phyloP scores from a whole-genome alignment of 1,284 basidiomycete genomes.

The Trichosporon sp. region DNA sequence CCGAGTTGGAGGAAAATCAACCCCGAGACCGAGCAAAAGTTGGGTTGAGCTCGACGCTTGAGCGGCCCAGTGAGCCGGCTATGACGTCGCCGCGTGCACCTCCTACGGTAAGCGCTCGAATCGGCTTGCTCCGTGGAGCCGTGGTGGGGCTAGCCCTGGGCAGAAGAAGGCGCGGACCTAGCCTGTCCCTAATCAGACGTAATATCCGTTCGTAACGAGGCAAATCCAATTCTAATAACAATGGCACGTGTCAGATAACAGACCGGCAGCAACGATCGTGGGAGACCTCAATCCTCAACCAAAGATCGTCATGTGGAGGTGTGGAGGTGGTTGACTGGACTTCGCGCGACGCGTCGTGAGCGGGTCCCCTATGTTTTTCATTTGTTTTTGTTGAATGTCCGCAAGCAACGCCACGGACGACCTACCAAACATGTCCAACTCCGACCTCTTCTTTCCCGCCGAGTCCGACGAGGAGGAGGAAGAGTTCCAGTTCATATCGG shows the following conservation, averaged over 20 bases:
- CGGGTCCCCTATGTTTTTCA: conserved; percentile 15
- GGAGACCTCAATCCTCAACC: background rate
- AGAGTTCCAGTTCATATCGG: background rate
- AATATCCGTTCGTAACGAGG: background rate
- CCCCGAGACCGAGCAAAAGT: conserved; percentile 6
- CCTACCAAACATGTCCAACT: conserved; percentile 17
- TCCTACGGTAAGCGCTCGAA: background rate
- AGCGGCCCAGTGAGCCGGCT: background rate
- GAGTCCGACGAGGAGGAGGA: conserved; percentile 32
- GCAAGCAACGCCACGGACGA: background rate
- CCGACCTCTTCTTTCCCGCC: conserved; percentile 35
- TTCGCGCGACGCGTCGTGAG: conserved; percentile 22
- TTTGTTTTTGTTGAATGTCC: conserved; percentile 5
- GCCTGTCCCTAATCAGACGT: background rate
- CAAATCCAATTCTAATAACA: background rate
- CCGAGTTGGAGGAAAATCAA: background rate
- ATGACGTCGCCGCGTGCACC: conserved; percentile 1
- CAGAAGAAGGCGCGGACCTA: background rate
- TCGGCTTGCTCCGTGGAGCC: background rate
- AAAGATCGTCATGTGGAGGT: conserved; percentile 16
- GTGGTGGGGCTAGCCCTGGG: background rate
- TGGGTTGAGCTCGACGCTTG: background rate
- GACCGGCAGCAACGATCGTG: background rate
- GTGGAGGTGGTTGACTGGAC: conserved; percentile 25
- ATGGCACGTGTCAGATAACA: no score